Conservation (phyloP, 129 eudicot genomes). For the Arctium lappa region DNA sequence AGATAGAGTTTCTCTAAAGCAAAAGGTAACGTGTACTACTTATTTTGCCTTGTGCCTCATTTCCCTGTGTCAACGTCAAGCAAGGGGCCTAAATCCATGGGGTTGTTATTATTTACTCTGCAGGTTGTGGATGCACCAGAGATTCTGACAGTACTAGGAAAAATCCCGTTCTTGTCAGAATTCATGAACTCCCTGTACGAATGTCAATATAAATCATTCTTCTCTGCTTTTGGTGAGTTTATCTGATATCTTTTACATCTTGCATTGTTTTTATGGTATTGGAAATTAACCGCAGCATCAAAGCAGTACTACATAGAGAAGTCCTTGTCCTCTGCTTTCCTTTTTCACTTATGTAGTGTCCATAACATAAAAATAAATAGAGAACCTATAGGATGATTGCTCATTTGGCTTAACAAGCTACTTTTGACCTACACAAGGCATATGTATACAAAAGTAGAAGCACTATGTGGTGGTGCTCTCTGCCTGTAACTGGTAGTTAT, state of each 20-base stretch:
- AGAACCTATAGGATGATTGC: neutral
- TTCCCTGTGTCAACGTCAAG: neutral
- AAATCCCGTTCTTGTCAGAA: slow-evolving; percentile 64
- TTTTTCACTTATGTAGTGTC: neutral
- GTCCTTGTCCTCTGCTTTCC: neutral
- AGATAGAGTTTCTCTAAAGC: slow-evolving; percentile 91
- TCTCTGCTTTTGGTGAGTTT: slow-evolving; percentile 78
- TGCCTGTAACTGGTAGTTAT: neutral
- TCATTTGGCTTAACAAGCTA: neutral
- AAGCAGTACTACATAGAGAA: neutral
- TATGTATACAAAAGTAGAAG: neutral
- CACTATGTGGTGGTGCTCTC: neutral
- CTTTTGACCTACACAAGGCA: neutral
- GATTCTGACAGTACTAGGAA: slow-evolving; percentile 71
- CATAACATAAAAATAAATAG: neutral
- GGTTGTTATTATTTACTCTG: neutral
- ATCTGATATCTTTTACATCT: neutral
- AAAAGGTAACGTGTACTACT: slow-evolving; percentile 50
- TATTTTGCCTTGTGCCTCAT: neutral
- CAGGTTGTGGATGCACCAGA: slow-evolving; percentile 86
- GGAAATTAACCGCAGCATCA: neutral
- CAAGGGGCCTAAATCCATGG: neutral
- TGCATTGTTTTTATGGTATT: neutral
- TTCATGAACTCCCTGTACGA: slow-evolving; percentile 70
- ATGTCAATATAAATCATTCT: slow-evolving; percentile 71